These are phyloP conservation scores for Wickerhamiella sorbophila DNA, from an alignment of 805 yeast species.

Conservation along the genomic window DNA sequence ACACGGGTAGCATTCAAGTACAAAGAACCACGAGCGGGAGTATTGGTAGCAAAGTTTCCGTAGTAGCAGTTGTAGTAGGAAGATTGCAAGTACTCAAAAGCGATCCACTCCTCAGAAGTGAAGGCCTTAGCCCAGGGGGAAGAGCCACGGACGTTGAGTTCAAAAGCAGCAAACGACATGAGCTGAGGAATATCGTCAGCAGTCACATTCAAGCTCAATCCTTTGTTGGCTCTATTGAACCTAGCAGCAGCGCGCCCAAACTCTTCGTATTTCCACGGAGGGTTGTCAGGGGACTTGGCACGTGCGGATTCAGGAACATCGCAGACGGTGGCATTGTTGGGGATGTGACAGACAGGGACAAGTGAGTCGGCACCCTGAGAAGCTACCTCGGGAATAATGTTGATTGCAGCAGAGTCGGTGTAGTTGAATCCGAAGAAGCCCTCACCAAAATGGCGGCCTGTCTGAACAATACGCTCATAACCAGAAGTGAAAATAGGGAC, in stretches of 20 bases:
- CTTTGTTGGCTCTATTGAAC: slow-evolving; percentile 19
- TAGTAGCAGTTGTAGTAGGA: slow-evolving; percentile 19
- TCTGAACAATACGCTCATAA: slow-evolving; percentile 32
- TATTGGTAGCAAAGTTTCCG: slow-evolving; percentile 21
- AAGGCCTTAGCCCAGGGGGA: slow-evolving; percentile 29
- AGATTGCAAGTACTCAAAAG: slow-evolving; percentile 17
- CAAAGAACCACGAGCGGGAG: slow-evolving; percentile 30
- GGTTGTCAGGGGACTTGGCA: not conserved
- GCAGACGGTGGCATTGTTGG: slow-evolving; percentile 10
- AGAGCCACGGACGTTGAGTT: slow-evolving; percentile 34
- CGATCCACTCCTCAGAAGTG: slow-evolving; percentile 20
- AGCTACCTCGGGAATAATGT: slow-evolving; percentile 14
- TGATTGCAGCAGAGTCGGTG: slow-evolving; percentile 16
- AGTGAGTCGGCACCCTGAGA: slow-evolving; percentile 18
- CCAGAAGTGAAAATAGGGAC: slow-evolving; percentile 43
- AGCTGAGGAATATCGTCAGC: slow-evolving; percentile 29
- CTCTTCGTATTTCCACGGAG: slow-evolving; percentile 12
- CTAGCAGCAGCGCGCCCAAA: slow-evolving; percentile 15
- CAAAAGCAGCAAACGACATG: slow-evolving; percentile 37
- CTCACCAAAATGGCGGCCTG: slow-evolving; percentile 21
- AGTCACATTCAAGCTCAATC: slow-evolving; percentile 24
- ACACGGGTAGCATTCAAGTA: slow-evolving; percentile 36
- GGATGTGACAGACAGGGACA: slow-evolving; percentile 12
- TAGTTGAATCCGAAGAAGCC: slow-evolving; percentile 20
- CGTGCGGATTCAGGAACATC: slow-evolving; percentile 4